phyloP scores from a whole-genome alignment of 441 rosid genomes.

The Biscutella laevigata region DNA sequence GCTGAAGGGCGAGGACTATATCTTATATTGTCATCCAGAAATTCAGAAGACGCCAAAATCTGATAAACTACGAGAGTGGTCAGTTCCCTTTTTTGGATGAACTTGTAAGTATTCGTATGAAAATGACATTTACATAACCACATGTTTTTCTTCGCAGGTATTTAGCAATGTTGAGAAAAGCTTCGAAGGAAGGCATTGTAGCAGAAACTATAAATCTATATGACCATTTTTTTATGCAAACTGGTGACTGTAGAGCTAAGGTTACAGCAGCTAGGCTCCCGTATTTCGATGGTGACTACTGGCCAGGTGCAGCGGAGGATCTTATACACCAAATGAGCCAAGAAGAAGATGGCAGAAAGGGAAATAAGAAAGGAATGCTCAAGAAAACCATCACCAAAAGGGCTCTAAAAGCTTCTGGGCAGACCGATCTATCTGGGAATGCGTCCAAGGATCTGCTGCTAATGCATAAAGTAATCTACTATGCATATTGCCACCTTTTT shows the following conservation, averaged over 20 bases:
- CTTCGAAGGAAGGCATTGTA: slow-evolving; percentile 75
- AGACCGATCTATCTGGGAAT: slow-evolving; percentile 85
- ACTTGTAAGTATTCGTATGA: not conserved
- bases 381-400: slow-evolving; percentile 90
- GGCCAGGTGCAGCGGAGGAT: slow-evolving; percentile 99
- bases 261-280: slow-evolving; percentile 98
- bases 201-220: slow-evolving; percentile 84
- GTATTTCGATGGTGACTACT: slow-evolving; percentile 98
- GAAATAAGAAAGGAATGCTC: slow-evolving; percentile 76
- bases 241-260: slow-evolving; percentile 85
- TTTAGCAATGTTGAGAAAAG: slow-evolving; percentile 82
- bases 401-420: slow-evolving; percentile 96
- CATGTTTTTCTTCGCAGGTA: slow-evolving; percentile 51
- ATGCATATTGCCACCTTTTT: not conserved
- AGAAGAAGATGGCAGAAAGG: slow-evolving; percentile 94
- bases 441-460: slow-evolving; percentile 92
- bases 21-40: slow-evolving; percentile 97
- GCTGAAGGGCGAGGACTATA: slow-evolving; percentile 96
- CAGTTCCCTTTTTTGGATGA: slow-evolving; percentile 23
- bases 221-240: slow-evolving; percentile 81
- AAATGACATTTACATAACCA: slow-evolving; percentile 10
- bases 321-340: slow-evolving; percentile 85
- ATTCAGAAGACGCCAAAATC: slow-evolving; percentile 99
- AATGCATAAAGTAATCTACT: slow-evolving; percentile 74
- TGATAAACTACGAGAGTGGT: slow-evolving; percentile 98